Base-by-base conservation (phyloP, 2,329 filamentous ascomycete genomes). In the Phoma herbarum region DNA sequence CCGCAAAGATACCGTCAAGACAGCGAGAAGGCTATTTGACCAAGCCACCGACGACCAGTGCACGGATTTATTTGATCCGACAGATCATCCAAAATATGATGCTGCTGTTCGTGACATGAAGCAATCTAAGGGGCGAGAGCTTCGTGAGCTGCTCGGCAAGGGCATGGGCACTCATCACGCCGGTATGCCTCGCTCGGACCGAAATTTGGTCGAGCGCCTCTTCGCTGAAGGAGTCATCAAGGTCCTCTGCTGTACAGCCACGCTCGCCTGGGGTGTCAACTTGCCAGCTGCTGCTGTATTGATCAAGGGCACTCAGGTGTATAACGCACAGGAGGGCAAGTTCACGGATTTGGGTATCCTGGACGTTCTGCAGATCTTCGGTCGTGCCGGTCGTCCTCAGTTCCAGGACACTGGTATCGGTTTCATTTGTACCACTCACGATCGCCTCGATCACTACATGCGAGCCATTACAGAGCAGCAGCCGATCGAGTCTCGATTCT, bases 351-450 rank as follows among this genome's bases (percentile, higher is more conserved):
- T 99, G 5, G 94, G 95, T 3, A 99, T 99, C 65, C 84, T 99
- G 2, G 95, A 99, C 75, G 95, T 99, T 16, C 83, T 99, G 54
- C 95, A 99, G 75, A 99, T 99, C 59, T 99, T 99, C 73, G 95
- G 95, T 82, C 93, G 95, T 84, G 96, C 95, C 59, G 95, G 95
- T 82, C 90, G 95, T 76, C 95, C 96, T 39, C 95, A 99, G 74
- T 99, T 97, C 68, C 93, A 98, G 74, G 95, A 98, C 71, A 95
- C 90, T 33, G 95, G 95, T 82, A 97, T 98, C 67, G 96, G 96
- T 63, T 97, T 97, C 83, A 99, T 99, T 65, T 96, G 93, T 71
- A 99, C 96, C 0, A 96, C 92, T 0, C 90, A 93, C n/a, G 93
- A 97, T 76, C 97, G 93, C 74, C 82, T 99, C 9, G 81, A 90